Conservation (phyloP, 129 eudicot species). For the Artemisia tridentata region DNA sequence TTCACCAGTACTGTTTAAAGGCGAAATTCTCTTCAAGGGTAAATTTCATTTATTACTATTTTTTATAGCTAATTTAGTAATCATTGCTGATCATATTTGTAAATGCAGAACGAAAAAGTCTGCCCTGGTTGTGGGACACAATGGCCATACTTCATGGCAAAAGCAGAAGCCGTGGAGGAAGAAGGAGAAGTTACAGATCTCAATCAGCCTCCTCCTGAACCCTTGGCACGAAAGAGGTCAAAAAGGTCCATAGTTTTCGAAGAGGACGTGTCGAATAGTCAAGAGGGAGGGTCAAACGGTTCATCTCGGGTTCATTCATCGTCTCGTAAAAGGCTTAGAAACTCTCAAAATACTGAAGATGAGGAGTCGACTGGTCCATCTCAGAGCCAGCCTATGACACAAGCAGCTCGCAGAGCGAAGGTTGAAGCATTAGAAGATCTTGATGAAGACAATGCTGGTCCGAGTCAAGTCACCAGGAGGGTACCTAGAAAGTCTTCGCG, state of each 20-base stretch:
- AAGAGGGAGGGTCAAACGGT: conserved; percentile 13
- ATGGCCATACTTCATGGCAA: conserved; percentile 51
- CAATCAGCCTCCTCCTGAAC: conserved; percentile 31
- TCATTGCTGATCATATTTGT: conserved; percentile 8
- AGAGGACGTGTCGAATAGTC: conserved; percentile 16
- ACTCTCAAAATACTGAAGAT: conserved; percentile 17
- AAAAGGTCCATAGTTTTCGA: conserved; percentile 28
- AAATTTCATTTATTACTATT: background rate
- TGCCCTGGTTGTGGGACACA: conserved; percentile 73
- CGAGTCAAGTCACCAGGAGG: conserved; percentile 41
- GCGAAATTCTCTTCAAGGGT: conserved; percentile 70
- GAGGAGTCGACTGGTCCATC: conserved; percentile 27
- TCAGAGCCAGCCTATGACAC: conserved; percentile 28
- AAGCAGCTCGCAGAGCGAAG: conserved; percentile 25
- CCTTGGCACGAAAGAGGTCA: conserved; percentile 26
- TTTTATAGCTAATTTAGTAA: background rate
- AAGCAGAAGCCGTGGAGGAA: conserved; percentile 52
- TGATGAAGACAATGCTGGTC: conserved; percentile 23
- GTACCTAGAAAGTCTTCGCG: conserved; percentile 51
- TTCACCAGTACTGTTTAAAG: conserved; percentile 58
- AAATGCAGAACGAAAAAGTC: conserved; percentile 57
- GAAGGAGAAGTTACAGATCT: conserved; percentile 23
- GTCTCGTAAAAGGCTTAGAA: conserved; percentile 15
- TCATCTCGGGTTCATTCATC: conserved; percentile 31
- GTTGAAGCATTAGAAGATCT: conserved; percentile 15